phyloP scores from a whole-genome alignment of 2,329 filamentous ascomycete genomes.

The Penicillium digitatum region DNA sequence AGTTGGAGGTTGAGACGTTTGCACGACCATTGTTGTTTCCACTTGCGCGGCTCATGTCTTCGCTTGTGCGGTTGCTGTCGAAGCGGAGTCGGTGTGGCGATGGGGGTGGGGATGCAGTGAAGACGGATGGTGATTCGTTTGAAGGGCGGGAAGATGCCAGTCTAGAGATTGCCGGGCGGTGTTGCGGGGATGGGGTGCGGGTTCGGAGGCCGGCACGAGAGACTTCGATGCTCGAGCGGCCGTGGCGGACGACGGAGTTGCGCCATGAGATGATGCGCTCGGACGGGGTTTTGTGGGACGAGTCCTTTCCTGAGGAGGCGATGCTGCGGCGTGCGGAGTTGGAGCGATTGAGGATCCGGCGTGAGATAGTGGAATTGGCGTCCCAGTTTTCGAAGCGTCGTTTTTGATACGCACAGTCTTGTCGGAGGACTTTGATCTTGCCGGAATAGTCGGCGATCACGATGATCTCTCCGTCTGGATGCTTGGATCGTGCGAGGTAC shows the following conservation, averaged over 20 bases:
- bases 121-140: conserved; percentile 28
- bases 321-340: conserved; percentile 55
- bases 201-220: conserved; percentile 32
- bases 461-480: conserved; percentile 82
- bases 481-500: conserved; percentile 70
- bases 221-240: conserved; percentile 48
- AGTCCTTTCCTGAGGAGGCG: conserved; percentile 45
- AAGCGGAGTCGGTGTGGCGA: conserved; percentile 25
- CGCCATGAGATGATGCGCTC: conserved; percentile 89
- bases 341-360: conserved; percentile 55
- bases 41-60: conserved; percentile 12
- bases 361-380: conserved; percentile 69
- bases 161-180: conserved; percentile 22
- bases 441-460: conserved; percentile 86
- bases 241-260: conserved; percentile 59
- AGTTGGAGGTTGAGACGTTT: neutral
- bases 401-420: conserved; percentile 84
- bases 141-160: conserved; percentile 22
- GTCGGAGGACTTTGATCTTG: conserved; percentile 87
- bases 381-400: conserved; percentile 75
- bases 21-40: neutral
- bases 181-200: conserved; percentile 50
- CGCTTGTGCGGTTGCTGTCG: conserved; percentile 21
- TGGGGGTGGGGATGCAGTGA: conserved; percentile 27
- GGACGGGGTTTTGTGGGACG: conserved; percentile 49